Conservation (phyloP, 2,329 filamentous ascomycete genomes). For the Claviceps sp. region DNA sequence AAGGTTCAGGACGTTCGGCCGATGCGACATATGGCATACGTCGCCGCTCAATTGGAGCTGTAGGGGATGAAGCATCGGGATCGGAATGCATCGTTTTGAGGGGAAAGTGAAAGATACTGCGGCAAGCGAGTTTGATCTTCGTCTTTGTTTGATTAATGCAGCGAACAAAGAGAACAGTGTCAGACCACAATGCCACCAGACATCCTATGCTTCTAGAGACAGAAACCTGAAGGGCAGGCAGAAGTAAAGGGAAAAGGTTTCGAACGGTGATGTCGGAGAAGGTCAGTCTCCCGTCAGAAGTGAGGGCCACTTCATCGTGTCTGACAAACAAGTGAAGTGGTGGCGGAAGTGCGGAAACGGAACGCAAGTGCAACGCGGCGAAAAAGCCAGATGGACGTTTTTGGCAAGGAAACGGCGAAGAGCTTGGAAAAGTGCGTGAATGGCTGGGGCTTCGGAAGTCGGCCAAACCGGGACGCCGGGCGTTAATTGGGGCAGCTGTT, state of each 20-base stretch:
- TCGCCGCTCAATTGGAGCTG: neutral
- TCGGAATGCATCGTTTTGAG: constrained; percentile 14
- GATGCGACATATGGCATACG: constrained; percentile 4
- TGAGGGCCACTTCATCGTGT: constrained; percentile 21
- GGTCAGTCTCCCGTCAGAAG: constrained; percentile 9
- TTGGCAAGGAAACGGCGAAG: neutral
- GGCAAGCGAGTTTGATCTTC: neutral
- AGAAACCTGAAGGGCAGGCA: neutral
- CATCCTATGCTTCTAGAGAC: constrained; percentile 2
- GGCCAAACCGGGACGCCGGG: constrained; percentile 17
- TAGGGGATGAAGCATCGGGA: constrained; percentile 14
- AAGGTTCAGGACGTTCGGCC: neutral
- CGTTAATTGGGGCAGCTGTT: neutral
- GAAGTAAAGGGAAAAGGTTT: neutral
- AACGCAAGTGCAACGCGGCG: neutral
- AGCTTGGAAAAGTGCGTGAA: neutral
- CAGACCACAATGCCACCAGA: neutral
- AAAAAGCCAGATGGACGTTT: neutral
- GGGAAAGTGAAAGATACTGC: neutral
- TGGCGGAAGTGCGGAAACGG: neutral
- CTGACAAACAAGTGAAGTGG: neutral
- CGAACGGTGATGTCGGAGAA: constrained; percentile 5
- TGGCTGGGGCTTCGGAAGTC: constrained; percentile 6
- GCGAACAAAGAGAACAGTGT: neutral
- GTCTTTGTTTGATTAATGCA: neutral